Evolutionary conservation across 805 yeast species (phyloP).

Genomic region (Saturnispora ahearnii): DNA sequence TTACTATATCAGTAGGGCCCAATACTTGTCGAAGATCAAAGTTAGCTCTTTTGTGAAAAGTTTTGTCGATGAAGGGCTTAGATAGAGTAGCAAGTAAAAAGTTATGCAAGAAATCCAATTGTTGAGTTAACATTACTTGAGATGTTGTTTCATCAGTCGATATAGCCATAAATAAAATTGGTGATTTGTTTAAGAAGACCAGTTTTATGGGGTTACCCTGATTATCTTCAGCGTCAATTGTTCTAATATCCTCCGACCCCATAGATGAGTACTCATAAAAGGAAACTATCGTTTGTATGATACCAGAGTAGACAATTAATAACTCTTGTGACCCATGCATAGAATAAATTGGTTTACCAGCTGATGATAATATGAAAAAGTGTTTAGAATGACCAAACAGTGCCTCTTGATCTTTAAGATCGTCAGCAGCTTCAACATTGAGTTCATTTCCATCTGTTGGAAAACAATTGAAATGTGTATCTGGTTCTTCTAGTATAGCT

Average conservation of each 20-base stretch:
- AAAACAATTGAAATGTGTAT: not conserved
- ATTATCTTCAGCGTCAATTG: slow-evolving; percentile 40
- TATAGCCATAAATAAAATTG: slow-evolving; percentile 66
- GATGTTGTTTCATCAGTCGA: slow-evolving; percentile 44
- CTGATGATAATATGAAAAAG: slow-evolving; percentile 67
- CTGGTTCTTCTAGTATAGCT: not conserved
- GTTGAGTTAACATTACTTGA: slow-evolving; percentile 44
- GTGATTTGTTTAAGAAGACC: slow-evolving; percentile 52
- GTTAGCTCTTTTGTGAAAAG: slow-evolving; percentile 63
- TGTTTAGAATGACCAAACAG: slow-evolving; percentile 46
- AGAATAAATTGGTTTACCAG: slow-evolving; percentile 85
- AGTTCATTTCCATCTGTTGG: slow-evolving; percentile 14
- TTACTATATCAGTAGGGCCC: slow-evolving; percentile 65
- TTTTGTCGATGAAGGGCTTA: slow-evolving; percentile 63
- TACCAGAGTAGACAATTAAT: slow-evolving; percentile 64
- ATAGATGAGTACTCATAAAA: slow-evolving; percentile 45
- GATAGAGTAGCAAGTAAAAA: slow-evolving; percentile 77
- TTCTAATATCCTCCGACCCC: slow-evolving; percentile 31
- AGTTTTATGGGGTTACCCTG: slow-evolving; percentile 34
- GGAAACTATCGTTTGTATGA: slow-evolving; percentile 69
- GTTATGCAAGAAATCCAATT: slow-evolving; percentile 63
- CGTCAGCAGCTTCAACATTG: slow-evolving; percentile 22
- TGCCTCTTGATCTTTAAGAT: slow-evolving; percentile 18
- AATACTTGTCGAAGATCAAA: slow-evolving; percentile 72
- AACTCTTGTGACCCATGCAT: slow-evolving; percentile 63